These are phyloP conservation scores for Metarhizium humberi DNA, from an alignment of 2,329 filamentous ascomycete genomes.

Conservation along the genomic window DNA sequence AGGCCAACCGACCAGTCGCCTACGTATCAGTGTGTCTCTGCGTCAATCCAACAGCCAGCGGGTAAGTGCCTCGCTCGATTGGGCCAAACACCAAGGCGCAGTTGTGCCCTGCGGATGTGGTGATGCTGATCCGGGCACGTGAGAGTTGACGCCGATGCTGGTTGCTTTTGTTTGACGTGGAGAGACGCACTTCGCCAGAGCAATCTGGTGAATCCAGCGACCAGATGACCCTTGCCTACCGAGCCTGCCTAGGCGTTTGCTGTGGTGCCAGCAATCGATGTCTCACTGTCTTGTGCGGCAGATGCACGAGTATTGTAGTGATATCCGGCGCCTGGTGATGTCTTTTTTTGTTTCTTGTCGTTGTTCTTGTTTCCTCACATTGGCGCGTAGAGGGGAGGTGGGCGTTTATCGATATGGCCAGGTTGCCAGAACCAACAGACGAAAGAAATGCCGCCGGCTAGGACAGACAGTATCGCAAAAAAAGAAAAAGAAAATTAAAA, in stretches of 20 bases:
- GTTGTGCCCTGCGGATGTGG: conserved; percentile 1
- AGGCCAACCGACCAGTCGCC: neutral
- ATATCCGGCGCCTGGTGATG: neutral
- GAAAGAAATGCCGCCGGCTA: too few relatives aligned
- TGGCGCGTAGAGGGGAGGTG: neutral
- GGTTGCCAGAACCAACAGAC: too few relatives aligned
- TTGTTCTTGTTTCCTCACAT: neutral
- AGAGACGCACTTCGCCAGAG: neutral
- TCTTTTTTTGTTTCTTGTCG: neutral
- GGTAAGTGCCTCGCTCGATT: conserved; percentile 1
- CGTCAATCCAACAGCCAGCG: neutral
- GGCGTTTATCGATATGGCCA: too few relatives aligned
- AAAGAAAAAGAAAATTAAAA: too few relatives aligned
- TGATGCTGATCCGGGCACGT: conserved; percentile 4
- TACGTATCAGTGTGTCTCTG: neutral
- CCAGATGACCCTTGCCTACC: neutral
- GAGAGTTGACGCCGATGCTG: conserved; percentile 4
- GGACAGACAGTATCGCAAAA: too few relatives aligned
- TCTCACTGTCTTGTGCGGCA: neutral
- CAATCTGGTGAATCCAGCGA: too few relatives aligned
- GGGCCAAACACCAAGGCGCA: neutral
- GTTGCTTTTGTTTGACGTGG: conserved; percentile 1
- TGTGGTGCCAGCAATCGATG: neutral
- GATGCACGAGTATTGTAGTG: neutral
- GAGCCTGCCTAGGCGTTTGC: neutral